Percentiles rank a stretch among this genome's conserved stretches.
Conservation (phyloP, 805 yeast genomes). For the Yamadazyma akitaensis region DNA sequence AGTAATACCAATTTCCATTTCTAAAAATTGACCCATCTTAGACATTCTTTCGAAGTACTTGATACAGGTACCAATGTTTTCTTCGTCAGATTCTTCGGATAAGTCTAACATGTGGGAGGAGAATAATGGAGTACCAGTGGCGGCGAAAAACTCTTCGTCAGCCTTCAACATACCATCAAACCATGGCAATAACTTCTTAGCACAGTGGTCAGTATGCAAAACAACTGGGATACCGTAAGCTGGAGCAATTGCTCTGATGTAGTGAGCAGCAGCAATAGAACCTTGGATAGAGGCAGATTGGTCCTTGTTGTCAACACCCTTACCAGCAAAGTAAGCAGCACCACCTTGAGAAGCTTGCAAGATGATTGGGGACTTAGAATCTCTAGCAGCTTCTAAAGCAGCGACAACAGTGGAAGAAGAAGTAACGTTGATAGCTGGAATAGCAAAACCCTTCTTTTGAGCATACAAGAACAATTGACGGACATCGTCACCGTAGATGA, state of each 20-base stretch:
- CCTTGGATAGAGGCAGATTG: conserved; percentile 95
- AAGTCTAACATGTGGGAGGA: conserved; percentile 99
- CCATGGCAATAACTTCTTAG: conserved; percentile 97
- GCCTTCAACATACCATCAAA: conserved; percentile 96
- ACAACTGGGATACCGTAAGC: conserved; percentile 94
- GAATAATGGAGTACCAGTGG: conserved; percentile 91
- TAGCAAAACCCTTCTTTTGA: conserved; percentile 89
- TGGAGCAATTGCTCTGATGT: conserved; percentile 95
- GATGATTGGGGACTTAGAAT: conserved; percentile 79
- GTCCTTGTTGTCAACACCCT: conserved; percentile 92
- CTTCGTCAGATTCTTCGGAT: conserved; percentile 94
- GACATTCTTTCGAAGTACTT: conserved; percentile 93
- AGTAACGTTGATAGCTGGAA: conserved; percentile 98
- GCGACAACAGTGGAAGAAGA: conserved; percentile 87
- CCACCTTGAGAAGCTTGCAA: conserved; percentile 98
- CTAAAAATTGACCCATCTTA: conserved; percentile 95
- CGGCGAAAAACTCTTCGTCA: conserved; percentile 86
- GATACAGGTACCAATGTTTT: conserved; percentile 91
- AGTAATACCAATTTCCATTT: conserved; percentile 99
- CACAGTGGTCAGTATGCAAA: conserved; percentile 98
- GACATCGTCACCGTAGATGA: conserved; percentile 98
- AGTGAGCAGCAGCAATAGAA: conserved; percentile 96
- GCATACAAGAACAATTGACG: conserved; percentile 84
- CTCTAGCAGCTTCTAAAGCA: conserved; percentile 49
- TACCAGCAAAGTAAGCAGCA: conserved; percentile 99